Evolutionary conservation across 2,329 filamentous ascomycete genomes (phyloP).

Genomic region (Epichloe aotearoae): DNA sequence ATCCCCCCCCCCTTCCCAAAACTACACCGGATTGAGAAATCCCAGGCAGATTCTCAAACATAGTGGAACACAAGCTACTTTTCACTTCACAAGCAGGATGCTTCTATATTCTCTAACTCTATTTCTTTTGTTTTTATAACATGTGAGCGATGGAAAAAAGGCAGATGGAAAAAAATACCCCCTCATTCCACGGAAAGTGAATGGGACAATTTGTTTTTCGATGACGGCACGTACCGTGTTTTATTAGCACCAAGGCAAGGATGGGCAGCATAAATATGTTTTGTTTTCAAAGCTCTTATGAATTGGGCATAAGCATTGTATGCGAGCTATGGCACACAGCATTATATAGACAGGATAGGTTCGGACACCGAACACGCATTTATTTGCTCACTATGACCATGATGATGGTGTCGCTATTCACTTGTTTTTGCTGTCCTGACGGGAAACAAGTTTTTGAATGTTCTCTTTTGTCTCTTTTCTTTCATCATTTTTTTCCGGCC

Average conservation of each 20-base stretch:
- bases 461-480: not conserved
- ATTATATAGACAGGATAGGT: conserved; percentile 4
- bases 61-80: not conserved
- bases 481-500: not conserved
- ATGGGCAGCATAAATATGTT: conserved; percentile 3
- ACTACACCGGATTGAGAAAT: not conserved
- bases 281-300: conserved; percentile 3
- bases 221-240: not conserved
- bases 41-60: not conserved
- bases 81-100: not conserved
- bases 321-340: not conserved
- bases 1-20: too few relatives aligned
- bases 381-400: not conserved
- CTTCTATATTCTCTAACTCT: not conserved
- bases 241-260: not conserved
- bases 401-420: not conserved
- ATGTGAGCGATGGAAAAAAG: not conserved
- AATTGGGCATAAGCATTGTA: not conserved
- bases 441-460: not conserved
- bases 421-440: not conserved
- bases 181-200: not conserved
- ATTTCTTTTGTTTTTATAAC: conserved; percentile 4
- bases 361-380: not conserved
- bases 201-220: conserved; percentile 2
- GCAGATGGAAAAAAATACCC: conserved; percentile 3